Percentiles rank a stretch among this genome's conserved stretches.
phyloP scores from a whole-genome alignment of 306 rosid species.

The Corylus heterophylla region DNA sequence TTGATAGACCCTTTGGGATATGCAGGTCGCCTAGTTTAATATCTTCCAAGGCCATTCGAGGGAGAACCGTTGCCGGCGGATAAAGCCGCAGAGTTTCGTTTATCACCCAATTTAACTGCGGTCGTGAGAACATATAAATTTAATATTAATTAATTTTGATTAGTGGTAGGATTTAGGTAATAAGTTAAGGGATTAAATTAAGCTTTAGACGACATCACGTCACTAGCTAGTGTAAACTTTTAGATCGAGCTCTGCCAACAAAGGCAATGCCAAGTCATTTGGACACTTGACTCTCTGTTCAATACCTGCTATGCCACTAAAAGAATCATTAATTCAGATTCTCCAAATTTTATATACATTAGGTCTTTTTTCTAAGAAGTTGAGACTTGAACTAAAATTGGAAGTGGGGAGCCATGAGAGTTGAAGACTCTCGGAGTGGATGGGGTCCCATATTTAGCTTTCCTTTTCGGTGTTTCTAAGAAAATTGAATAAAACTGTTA shows the following conservation, averaged over 20 bases:
- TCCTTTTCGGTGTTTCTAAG: slow-evolving; percentile 5
- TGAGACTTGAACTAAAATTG: neutral
- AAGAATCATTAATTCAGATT: neutral
- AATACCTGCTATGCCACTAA: slow-evolving; percentile 22
- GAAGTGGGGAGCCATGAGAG: slow-evolving; percentile 34
- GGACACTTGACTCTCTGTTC: slow-evolving; percentile 10
- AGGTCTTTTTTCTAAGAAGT: neutral
- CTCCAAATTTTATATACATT: neutral
- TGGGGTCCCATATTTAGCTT: slow-evolving; percentile 33
- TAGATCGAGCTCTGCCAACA: neutral
- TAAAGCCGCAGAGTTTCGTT: slow-evolving; percentile 90
- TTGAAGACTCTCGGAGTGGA: neutral
- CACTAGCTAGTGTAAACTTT: neutral
- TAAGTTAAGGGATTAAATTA: neutral
- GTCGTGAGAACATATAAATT: neutral
- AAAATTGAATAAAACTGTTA: too few relatives aligned
- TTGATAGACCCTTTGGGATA: slow-evolving; percentile 86
- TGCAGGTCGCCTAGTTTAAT: slow-evolving; percentile 73
- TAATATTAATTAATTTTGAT: too few relatives aligned
- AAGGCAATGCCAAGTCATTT: neutral
- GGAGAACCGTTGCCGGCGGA: slow-evolving; percentile 91
- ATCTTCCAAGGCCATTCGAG: slow-evolving; percentile 91
- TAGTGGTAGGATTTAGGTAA: neutral
- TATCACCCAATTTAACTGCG: slow-evolving; percentile 88
- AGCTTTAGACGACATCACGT: neutral